Percentiles rank a stretch among this genome's conserved stretches.
Evolutionary conservation across 1,284 basidiomycete species (phyloP).

Genomic region (Boletus nobilissimus): DNA sequence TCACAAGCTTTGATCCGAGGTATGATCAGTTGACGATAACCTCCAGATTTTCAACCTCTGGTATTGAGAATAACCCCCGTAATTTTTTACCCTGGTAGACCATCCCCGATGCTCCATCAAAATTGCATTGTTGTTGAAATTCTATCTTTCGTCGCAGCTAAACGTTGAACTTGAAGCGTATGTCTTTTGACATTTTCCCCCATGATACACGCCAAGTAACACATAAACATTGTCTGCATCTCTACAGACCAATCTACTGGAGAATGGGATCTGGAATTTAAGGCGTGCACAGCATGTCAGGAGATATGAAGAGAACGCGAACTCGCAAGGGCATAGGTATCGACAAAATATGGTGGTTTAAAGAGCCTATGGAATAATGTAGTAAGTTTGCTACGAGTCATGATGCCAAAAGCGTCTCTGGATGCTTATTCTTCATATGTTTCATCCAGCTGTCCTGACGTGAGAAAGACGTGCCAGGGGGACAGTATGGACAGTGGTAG

Average conservation of each 20-base stretch:
- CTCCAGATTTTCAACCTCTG: not conserved
- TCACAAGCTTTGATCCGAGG: not conserved
- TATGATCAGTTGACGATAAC: not conserved
- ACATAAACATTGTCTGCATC: not conserved
- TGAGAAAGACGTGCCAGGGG: slow-evolving; percentile 32
- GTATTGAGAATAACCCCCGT: not conserved
- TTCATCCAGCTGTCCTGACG: slow-evolving; percentile 33
- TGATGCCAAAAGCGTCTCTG: not conserved
- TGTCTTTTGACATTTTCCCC: not conserved
- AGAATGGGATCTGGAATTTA: not conserved
- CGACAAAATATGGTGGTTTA: not conserved
- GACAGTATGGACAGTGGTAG: slow-evolving; percentile 29
- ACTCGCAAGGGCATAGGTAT: not conserved
- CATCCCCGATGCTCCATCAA: not conserved
- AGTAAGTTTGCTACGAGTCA: slow-evolving; percentile 1
- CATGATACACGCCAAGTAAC: not conserved
- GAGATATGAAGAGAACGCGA: not conserved
- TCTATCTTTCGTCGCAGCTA: not conserved
- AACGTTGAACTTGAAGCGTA: not conserved
- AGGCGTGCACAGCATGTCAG: too few species aligned
- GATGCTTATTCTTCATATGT: slow-evolving; percentile 30
- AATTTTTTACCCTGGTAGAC: not conserved
- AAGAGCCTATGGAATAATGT: not conserved
- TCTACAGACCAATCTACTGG: not conserved
- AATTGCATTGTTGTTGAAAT: not conserved